Evolutionary conservation across 805 yeast genomes (phyloP).

Genomic region (Saccharomycopsis microspora): DNA sequence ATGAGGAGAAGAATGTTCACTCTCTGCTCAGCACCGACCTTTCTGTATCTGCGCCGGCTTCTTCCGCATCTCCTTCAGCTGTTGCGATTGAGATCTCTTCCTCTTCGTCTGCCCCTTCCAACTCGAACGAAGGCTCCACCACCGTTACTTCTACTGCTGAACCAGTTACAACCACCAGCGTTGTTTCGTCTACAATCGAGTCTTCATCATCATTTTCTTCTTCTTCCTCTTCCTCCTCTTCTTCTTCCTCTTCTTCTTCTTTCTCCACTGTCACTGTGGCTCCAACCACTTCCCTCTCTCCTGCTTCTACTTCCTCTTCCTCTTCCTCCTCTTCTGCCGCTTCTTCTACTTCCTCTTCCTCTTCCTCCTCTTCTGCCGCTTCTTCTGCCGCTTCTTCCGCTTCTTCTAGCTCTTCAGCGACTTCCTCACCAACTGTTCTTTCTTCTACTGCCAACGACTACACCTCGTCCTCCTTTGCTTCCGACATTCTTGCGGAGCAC

Average conservation of each 20-base stretch:
- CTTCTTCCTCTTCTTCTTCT: too few species aligned
- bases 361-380: not conserved
- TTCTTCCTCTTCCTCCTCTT: not conserved
- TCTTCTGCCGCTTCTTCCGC: not conserved
- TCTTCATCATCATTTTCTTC: not conserved
- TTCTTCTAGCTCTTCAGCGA: slow-evolving; percentile 6
- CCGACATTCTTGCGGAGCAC: slow-evolving; percentile 44
- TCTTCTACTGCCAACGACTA: slow-evolving; percentile 13
- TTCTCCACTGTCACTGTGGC: too few species aligned
- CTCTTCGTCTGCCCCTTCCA: not conserved
- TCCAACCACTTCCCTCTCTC: not conserved
- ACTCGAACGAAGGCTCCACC: not conserved
- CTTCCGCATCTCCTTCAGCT: not conserved
- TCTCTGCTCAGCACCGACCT: not conserved
- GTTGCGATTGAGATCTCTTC: not conserved
- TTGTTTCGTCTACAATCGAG: too few species aligned
- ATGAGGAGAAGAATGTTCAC: not conserved
- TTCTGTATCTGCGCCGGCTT: not conserved
- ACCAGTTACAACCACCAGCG: not conserved
- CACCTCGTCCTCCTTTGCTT: slow-evolving; percentile 19
- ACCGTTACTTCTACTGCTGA: not conserved
- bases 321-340: not conserved
- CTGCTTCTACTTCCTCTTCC: not conserved
- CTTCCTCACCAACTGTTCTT: slow-evolving; percentile 18
- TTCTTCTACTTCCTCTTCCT: not conserved